A percentile compares a stretch with the other conserved stretches of the same genome.
Conservation (phyloP, 192 early-diverging fungal species). For the Chytriomyces sp. region DNA sequence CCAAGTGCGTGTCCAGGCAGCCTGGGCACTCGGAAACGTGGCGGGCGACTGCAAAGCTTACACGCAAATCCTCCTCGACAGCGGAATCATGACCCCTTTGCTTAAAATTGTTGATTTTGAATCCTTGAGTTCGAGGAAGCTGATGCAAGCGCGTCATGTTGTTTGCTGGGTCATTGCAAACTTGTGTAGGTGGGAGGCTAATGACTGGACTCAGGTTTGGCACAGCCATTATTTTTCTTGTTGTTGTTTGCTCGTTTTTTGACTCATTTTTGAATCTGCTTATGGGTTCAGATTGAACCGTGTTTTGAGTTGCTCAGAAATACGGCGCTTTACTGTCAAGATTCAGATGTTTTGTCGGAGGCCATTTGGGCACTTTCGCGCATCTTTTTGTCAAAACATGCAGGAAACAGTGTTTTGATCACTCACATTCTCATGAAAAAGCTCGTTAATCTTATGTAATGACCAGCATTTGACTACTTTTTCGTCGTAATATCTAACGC, state of each 20-base stretch:
- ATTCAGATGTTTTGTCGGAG: slow-evolving; percentile 41
- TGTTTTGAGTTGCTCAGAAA: slow-evolving; percentile 27
- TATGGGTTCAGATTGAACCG: background rate
- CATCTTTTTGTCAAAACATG: slow-evolving; percentile 31
- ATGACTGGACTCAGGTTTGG: slow-evolving; percentile 38
- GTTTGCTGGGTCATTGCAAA: slow-evolving; percentile 45
- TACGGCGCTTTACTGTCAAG: slow-evolving; percentile 17
- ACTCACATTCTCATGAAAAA: background rate
- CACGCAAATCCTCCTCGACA: slow-evolving; percentile 26
- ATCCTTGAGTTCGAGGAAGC: slow-evolving; percentile 5
- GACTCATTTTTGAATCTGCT: background rate
- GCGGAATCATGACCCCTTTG: slow-evolving; percentile 31
- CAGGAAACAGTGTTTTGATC: slow-evolving; percentile 15
- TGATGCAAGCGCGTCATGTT: slow-evolving; percentile 28
- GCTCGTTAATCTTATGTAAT: slow-evolving; percentile 18
- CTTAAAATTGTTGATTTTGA: slow-evolving; percentile 4
- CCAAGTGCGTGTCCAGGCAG: slow-evolving; percentile 38
- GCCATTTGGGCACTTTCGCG: slow-evolving; percentile 40
- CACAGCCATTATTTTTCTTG: background rate
- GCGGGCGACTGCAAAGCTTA: slow-evolving; percentile 40
- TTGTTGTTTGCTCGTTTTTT: background rate
- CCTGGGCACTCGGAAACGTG: slow-evolving; percentile 44
- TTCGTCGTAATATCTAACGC: background rate
- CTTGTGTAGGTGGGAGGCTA: slow-evolving; percentile 38
- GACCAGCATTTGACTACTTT: background rate